phyloP scores from a whole-genome alignment of 2,329 filamentous ascomycete species.

The Fusarium caatingaense region DNA sequence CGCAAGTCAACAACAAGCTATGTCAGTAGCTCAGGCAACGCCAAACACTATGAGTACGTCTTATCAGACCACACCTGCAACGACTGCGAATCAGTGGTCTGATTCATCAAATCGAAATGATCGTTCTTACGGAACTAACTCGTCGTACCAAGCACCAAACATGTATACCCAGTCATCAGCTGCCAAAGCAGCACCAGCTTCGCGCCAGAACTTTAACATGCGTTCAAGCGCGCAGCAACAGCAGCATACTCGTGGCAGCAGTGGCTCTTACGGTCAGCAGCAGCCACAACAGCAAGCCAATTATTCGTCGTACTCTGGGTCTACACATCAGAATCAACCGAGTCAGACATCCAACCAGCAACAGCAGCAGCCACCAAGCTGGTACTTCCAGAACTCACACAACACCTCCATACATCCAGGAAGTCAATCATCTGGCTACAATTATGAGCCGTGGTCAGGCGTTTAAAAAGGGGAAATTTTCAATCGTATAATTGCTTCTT shows the following conservation, averaged over 20 bases:
- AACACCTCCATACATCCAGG: slow-evolving; percentile 31
- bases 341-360: slow-evolving; percentile 27
- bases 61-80: slow-evolving; percentile 28
- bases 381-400: slow-evolving; percentile 46
- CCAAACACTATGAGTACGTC: slow-evolving; percentile 37
- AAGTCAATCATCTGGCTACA: slow-evolving; percentile 44
- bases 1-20: slow-evolving; percentile 21
- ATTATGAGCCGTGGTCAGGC: slow-evolving; percentile 41
- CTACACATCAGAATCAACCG: slow-evolving; percentile 37
- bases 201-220: slow-evolving; percentile 43
- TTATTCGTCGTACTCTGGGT: slow-evolving; percentile 32
- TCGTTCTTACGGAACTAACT: slow-evolving; percentile 22
- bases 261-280: slow-evolving; percentile 31
- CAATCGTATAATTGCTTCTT: background rate
- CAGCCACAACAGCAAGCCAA: slow-evolving; percentile 31
- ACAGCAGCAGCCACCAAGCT: slow-evolving; percentile 33
- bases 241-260: slow-evolving; percentile 24
- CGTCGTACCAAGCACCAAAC: slow-evolving; percentile 30
- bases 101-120: slow-evolving; percentile 28
- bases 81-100: slow-evolving; percentile 45
- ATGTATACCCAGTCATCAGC: slow-evolving; percentile 30
- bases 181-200: slow-evolving; percentile 19
- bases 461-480: background rate
- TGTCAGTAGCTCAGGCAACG: slow-evolving; percentile 33
- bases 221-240: slow-evolving; percentile 8